These are phyloP conservation scores for Starmerella lactis-condensi DNA, from an alignment of 805 yeast species.

Conservation along the genomic window DNA sequence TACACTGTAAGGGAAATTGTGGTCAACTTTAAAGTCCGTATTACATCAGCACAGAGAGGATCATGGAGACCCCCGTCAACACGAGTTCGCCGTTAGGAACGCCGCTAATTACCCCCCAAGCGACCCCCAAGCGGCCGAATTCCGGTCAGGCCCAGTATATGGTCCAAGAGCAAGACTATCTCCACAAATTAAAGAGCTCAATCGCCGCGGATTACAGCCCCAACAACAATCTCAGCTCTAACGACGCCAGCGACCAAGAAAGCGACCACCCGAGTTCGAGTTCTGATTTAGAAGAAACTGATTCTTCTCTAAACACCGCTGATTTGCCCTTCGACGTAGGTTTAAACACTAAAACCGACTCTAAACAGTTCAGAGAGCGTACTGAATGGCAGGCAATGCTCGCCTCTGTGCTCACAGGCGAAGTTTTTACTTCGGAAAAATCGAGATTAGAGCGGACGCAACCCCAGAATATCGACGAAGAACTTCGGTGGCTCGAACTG, in stretches of 20 bases:
- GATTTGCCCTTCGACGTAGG: constrained; percentile 11
- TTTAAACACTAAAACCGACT: constrained; percentile 15
- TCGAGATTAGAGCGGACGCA: constrained; percentile 34
- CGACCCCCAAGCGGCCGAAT: too few species aligned
- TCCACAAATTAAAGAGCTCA: constrained; percentile 43
- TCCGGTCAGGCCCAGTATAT: constrained; percentile 28
- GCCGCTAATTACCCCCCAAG: background rate
- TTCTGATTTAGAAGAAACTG: constrained; percentile 8
- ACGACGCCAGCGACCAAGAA: constrained; percentile 3
- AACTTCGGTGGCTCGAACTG: constrained; percentile 73
- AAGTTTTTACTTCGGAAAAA: constrained; percentile 80
- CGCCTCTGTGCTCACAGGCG: constrained; percentile 78
- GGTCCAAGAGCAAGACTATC: constrained; percentile 49
- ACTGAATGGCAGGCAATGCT: constrained; percentile 94
- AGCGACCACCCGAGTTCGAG: background rate
- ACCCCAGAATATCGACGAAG: constrained; percentile 35
- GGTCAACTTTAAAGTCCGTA: too few species aligned
- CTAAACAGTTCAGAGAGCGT: constrained; percentile 37
- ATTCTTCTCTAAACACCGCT: constrained; percentile 5
- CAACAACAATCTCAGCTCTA: constrained; percentile 16
- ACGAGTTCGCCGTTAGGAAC: too few species aligned
- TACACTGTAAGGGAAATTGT: too few species aligned
- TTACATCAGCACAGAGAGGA: too few species aligned
- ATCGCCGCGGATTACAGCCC: constrained; percentile 12
- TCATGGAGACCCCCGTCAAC: too few species aligned